phyloP scores from a whole-genome alignment of 164 flowering plant genomes.

The Kalanchoe fedtschenkoi region DNA sequence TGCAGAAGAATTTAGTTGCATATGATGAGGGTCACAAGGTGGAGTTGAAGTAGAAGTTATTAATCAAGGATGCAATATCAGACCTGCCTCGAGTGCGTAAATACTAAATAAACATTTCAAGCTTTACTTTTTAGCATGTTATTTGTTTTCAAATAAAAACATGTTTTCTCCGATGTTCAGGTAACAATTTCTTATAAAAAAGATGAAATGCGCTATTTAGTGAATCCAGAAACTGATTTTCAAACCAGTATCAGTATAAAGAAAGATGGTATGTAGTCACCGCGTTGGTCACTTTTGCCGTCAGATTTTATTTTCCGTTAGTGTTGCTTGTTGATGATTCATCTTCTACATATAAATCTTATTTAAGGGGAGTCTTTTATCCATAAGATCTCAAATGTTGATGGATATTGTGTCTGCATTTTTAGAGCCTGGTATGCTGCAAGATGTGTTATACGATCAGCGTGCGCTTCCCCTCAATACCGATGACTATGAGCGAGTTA shows the following conservation, averaged over 20 bases:
- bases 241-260: constrained; percentile 25
- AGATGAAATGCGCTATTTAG: constrained; percentile 23
- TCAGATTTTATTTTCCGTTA: not conserved
- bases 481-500: constrained; percentile 33
- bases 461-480: constrained; percentile 17
- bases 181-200: constrained; percentile 21
- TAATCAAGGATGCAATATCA: constrained; percentile 8
- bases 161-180: constrained; percentile 7
- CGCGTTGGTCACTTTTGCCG: not conserved
- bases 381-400: too few species aligned
- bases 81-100: constrained; percentile 8
- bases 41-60: not conserved
- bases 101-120: not conserved
- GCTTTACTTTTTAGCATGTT: not conserved
- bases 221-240: constrained; percentile 25
- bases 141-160: not conserved
- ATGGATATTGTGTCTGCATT: not conserved
- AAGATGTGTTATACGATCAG: constrained; percentile 26
- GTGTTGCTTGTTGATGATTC: too few species aligned
- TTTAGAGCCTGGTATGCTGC: not conserved
- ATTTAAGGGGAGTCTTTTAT: too few species aligned
- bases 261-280: constrained; percentile 18
- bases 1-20: constrained; percentile 2
- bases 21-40: constrained; percentile 4
- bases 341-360: too few species aligned